phyloP scores from a whole-genome alignment of 2,329 filamentous ascomycete species.

The Rachicladosporium sp. region DNA sequence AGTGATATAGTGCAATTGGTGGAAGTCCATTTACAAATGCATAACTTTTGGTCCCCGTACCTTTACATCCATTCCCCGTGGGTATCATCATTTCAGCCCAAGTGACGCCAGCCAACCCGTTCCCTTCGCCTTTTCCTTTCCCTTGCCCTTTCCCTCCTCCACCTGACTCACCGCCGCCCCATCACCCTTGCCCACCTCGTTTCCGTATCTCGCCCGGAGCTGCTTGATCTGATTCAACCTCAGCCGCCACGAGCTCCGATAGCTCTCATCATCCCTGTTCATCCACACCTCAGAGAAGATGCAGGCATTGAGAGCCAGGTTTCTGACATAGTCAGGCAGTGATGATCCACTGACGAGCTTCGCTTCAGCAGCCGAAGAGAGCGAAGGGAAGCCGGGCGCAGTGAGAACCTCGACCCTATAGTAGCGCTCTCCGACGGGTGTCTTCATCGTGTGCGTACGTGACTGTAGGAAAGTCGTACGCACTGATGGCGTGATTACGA shows the following conservation, averaged over 20 bases:
- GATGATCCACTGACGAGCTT: conserved; percentile 80
- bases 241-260: conserved; percentile 80
- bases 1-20: background rate
- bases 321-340: conserved; percentile 72
- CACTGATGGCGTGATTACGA: conserved; percentile 84
- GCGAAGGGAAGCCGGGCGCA: conserved; percentile 77
- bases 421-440: conserved; percentile 39
- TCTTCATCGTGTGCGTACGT: conserved; percentile 34
- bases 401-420: conserved; percentile 86
- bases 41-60: conserved; percentile 3
- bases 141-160: background rate
- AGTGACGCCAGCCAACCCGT: conserved; percentile 6
- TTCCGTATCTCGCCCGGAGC: conserved; percentile 51
- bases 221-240: conserved; percentile 74
- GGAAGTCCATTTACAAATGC: background rate
- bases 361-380: conserved; percentile 76
- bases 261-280: conserved; percentile 52
- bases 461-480: conserved; percentile 62
- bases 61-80: background rate
- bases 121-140: conserved; percentile 5
- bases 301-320: conserved; percentile 82
- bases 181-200: background rate
- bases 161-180: background rate
- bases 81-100: conserved; percentile 6
- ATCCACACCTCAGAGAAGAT: conserved; percentile 91